Base-by-base conservation (phyloP, 495 filamentous ascomycete genomes). In the Xanthoparmelia taractica region DNA sequence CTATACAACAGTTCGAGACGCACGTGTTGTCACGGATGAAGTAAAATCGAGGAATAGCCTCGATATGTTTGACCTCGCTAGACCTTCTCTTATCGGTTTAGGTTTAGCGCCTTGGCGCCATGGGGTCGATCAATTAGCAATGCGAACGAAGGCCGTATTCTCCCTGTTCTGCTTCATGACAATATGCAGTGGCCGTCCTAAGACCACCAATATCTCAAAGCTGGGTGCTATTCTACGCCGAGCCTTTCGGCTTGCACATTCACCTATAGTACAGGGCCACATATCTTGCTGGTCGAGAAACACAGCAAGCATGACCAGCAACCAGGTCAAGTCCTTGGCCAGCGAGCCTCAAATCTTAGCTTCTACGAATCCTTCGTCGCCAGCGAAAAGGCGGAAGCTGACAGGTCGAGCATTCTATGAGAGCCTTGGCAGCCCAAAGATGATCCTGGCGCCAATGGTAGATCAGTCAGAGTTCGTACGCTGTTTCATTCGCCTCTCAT, bases 401-500 rank as follows among this genome's bases (percentile, higher is more conserved):
- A 82, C 86, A 65, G 94, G 94, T 8, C 80, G 95, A 25, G 87
- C 87, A 40, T 96, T 98, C 73, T 98, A 96, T 69, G 84, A 96
- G 73, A 94, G 88, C 68, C 84, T 99, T 61, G 94, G 95, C 17
- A 91, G 87, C 61, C 94, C 94, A 0, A 95, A 89, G 70, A 85
- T 88, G 66, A 83, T 97, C 47, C 81, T 99, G 34, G 94, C 94
- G 40, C 94, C 94, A 38, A 99, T 99, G 94, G 94, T 99, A 27
- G 94, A 97, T 67, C 88, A 96, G 71, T 96, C 91, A 6, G 95
- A 98, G 78, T 96, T 96, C 77, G 93, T 96, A 79, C 65, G 87
- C 78, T 41, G 36, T 61, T 61, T 66, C 34, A 33, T 29, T 18
- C 63, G 12, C 52, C 55, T 27, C 48, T 38, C 31, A n/a, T 40